Conservation (phyloP, 371 early-diverging fungal genomes). For the Mortierella sp. region DNA sequence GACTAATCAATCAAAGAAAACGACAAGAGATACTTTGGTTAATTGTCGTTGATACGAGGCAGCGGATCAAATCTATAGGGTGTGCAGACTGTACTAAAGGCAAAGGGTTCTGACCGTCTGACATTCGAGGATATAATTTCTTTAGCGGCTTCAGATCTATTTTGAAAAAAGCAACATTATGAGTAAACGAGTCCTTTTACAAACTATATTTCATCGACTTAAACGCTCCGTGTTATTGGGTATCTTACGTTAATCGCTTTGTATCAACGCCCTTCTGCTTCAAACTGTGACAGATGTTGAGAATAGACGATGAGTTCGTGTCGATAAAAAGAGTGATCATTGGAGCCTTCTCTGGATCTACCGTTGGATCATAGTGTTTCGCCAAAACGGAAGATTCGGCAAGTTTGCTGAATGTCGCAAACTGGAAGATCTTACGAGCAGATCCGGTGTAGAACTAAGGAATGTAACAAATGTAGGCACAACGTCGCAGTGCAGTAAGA, state of each 20-base stretch:
- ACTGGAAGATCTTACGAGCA: slow-evolving; percentile 29
- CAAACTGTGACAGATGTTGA: slow-evolving; percentile 20
- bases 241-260: slow-evolving; percentile 32
- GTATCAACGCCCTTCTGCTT: slow-evolving; percentile 36
- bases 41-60: background rate
- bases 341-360: slow-evolving; percentile 15
- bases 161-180: background rate
- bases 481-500: background rate
- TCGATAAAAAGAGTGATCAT: slow-evolving; percentile 37
- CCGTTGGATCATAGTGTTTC: slow-evolving; percentile 23
- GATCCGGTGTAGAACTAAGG: slow-evolving; percentile 48
- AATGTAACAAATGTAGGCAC: background rate
- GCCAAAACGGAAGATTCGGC: slow-evolving; percentile 35
- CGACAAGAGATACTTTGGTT: background rate
- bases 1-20: slow-evolving; percentile 1
- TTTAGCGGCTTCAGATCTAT: slow-evolving; percentile 25
- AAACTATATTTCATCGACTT: background rate
- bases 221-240: background rate
- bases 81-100: background rate
- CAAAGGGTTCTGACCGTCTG: slow-evolving; percentile 14
- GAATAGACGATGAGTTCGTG: slow-evolving; percentile 20
- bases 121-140: slow-evolving; percentile 10
- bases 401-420: slow-evolving; percentile 27
- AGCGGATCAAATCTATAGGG: slow-evolving; percentile 2
- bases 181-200: background rate